Evolutionary conservation across 768 basidiomycete genomes (phyloP).

Genomic region (Suillus variegatus): DNA sequence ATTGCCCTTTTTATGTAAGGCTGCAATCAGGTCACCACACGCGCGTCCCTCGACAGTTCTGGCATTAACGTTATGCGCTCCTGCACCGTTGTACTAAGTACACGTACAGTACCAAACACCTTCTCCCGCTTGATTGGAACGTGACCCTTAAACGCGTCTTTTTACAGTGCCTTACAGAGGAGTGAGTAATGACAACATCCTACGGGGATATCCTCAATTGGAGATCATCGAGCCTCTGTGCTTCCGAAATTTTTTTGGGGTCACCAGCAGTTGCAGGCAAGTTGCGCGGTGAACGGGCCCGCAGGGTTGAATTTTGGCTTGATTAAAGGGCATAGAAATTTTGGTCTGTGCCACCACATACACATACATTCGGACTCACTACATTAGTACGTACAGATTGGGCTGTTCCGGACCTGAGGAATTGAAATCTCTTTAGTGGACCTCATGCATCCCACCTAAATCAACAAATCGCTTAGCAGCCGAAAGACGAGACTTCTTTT

Average conservation of each 20-base stretch:
- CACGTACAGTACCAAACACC: background rate
- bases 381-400: background rate
- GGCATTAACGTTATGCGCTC: background rate
- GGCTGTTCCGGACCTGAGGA: background rate
- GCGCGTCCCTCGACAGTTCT: background rate
- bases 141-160: background rate
- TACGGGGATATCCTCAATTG: background rate
- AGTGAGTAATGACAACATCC: background rate
- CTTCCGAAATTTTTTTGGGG: background rate
- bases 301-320: background rate
- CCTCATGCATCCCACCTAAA: background rate
- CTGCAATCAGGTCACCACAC: background rate
- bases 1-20: background rate
- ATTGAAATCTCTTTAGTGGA: background rate
- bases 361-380: background rate
- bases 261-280: background rate
- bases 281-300: background rate
- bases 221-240: background rate
- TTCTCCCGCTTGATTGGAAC: background rate
- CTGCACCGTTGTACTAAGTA: background rate
- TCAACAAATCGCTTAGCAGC: background rate
- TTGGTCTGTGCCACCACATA: background rate
- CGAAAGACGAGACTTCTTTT: background rate
- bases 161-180: background rate
- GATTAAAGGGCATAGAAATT: background rate